Percentiles rank a stretch among this genome's conserved stretches.
These are phyloP conservation scores for Globisporangium splendens DNA, from an alignment of 352 stramenopile genomes.

Conservation along the genomic window DNA sequence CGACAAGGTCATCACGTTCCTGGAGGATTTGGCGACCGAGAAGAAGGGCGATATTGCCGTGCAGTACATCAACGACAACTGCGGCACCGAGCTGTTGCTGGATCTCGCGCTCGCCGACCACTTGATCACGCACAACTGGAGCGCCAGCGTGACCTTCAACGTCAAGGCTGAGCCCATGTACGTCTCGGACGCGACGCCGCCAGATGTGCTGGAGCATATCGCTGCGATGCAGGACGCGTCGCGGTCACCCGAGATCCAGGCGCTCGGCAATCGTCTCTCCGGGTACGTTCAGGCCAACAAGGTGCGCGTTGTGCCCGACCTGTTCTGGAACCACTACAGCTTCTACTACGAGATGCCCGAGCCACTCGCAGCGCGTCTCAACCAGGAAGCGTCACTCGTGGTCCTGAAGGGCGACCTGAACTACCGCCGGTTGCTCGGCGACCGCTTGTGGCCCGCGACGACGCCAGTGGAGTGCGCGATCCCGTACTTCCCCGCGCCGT, in stretches of 20 bases:
- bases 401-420: conserved; percentile 98
- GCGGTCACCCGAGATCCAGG: conserved; percentile 35
- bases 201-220: conserved; percentile 63
- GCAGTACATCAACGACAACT: conserved; percentile 82
- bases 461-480: conserved; percentile 84
- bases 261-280: conserved; percentile 40
- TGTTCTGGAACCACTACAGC: conserved; percentile 70
- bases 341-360: conserved; percentile 71
- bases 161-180: conserved; percentile 77
- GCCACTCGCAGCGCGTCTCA: conserved; percentile 26
- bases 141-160: conserved; percentile 56
- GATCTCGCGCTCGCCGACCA: conserved; percentile 67
- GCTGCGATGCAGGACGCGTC: conserved; percentile 34
- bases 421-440: conserved; percentile 94
- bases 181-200: conserved; percentile 67
- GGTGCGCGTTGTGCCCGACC: conserved; percentile 22
- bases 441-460: conserved; percentile 88
- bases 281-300: conserved; percentile 23
- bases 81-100: conserved; percentile 64
- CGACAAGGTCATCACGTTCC: conserved; percentile 38
- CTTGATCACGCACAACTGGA: conserved; percentile 47
- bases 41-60: conserved; percentile 19
- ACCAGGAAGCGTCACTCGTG: conserved; percentile 66
- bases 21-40: conserved; percentile 20
- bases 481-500: conserved; percentile 63